Evolutionary conservation across 2,329 filamentous ascomycete genomes (phyloP).

Genomic region (Xylariales sp.): DNA sequence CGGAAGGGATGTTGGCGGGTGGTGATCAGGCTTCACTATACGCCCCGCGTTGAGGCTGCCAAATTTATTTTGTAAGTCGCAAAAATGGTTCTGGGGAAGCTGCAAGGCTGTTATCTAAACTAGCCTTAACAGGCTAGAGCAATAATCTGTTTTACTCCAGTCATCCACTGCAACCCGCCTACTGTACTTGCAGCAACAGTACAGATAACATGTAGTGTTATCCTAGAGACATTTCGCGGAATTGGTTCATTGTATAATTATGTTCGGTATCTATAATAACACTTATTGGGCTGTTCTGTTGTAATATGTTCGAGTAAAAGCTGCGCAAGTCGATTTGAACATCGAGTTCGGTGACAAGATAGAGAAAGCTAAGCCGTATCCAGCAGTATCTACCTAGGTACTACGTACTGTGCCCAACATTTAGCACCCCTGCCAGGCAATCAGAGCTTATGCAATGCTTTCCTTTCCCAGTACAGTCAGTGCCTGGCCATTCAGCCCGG

Average conservation of each 20-base stretch:
- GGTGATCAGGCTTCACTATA: conserved; percentile 1
- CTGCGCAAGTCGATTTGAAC: too few relatives aligned
- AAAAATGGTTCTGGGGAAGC: conserved; percentile 22
- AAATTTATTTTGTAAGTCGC: conserved; percentile 17
- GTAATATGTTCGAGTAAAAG: too few relatives aligned
- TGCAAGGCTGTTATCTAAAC: conserved; percentile 21
- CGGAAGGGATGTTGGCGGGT: not conserved
- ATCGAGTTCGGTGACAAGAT: too few relatives aligned
- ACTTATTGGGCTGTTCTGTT: too few relatives aligned
- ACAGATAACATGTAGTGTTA: too few relatives aligned
- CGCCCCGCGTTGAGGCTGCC: conserved; percentile 16
- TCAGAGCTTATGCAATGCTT: conserved; percentile 9
- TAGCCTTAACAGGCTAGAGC: conserved; percentile 1
- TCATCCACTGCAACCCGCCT: too few relatives aligned
- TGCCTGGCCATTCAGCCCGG: conserved; percentile 3
- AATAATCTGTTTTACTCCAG: too few relatives aligned
- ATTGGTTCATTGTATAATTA: too few relatives aligned
- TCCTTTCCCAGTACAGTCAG: not conserved
- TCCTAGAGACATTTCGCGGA: too few relatives aligned
- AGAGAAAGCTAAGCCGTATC: not conserved
- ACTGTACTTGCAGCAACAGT: too few relatives aligned
- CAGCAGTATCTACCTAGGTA: conserved; percentile 1
- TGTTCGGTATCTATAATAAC: too few relatives aligned
- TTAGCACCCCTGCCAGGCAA: conserved; percentile 6
- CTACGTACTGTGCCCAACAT: not conserved